phyloP scores from a whole-genome alignment of 352 stramenopile species.

The Phytopythium montanum region DNA sequence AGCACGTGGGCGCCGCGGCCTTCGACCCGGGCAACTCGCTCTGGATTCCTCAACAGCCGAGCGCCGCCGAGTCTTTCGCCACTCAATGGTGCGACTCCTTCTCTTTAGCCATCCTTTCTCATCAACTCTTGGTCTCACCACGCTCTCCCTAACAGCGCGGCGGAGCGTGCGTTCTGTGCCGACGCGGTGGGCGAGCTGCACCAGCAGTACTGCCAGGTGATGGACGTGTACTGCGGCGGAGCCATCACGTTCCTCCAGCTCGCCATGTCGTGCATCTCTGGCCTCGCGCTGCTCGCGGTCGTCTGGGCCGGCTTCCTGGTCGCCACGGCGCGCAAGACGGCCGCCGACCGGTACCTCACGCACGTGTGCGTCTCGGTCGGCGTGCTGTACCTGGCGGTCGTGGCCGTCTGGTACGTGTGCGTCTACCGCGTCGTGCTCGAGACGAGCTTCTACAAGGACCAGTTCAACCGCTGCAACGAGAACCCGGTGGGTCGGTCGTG shows the following conservation, averaged over 20 bases:
- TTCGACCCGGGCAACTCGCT: constrained; percentile 79
- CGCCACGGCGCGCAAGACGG: constrained; percentile 45
- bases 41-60: constrained; percentile 66
- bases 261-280: constrained; percentile 47
- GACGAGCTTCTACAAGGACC: constrained; percentile 79
- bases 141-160: constrained; percentile 14
- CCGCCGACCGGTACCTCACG: constrained; percentile 70
- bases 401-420: constrained; percentile 62
- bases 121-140: neutral
- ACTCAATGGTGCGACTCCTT: constrained; percentile 57
- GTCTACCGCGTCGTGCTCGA: constrained; percentile 59
- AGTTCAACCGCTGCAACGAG: constrained; percentile 66
- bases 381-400: constrained; percentile 37
- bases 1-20: constrained; percentile 56
- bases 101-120: neutral
- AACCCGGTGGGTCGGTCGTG: constrained; percentile 54
- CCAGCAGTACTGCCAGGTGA: constrained; percentile 72
- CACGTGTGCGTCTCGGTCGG: constrained; percentile 64
- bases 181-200: constrained; percentile 59
- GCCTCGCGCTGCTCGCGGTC: constrained; percentile 35
- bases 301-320: constrained; percentile 53
- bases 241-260: constrained; percentile 56
- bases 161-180: constrained; percentile 37
- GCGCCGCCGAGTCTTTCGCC: constrained; percentile 46
- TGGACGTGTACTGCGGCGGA: constrained; percentile 64